A percentile compares a stretch with the other conserved stretches of the same genome.
These are phyloP conservation scores for Capronia americana DNA, from an alignment of 2,329 filamentous ascomycete species.

Conservation along the genomic window DNA sequence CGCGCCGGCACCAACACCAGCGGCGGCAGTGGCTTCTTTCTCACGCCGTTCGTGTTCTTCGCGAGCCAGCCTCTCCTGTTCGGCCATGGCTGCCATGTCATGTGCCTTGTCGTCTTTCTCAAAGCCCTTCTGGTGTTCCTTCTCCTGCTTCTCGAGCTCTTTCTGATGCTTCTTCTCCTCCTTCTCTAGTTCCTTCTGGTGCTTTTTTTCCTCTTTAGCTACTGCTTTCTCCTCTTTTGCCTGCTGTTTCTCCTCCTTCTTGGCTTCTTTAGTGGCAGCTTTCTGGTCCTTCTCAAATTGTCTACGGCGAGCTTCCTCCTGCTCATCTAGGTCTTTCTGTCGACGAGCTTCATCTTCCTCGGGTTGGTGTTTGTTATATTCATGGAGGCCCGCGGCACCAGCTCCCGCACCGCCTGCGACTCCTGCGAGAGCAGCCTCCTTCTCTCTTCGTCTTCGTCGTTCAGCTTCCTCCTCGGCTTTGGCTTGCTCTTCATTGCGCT, in stretches of 20 bases:
- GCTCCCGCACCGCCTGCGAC: constrained; percentile 27
- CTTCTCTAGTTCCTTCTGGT: constrained; percentile 25
- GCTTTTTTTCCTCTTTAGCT: constrained; percentile 29
- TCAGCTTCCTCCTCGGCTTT: constrained; percentile 5
- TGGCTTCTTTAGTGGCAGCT: constrained; percentile 30
- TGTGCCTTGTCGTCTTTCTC: constrained; percentile 22
- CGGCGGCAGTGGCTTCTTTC: constrained; percentile 28
- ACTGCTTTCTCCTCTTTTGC: constrained; percentile 33
- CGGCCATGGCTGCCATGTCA: constrained; percentile 16
- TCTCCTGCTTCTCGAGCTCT: constrained; percentile 29
- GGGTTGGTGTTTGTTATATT: constrained; percentile 27
- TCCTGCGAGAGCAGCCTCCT: constrained; percentile 25
- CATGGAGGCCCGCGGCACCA: constrained; percentile 33
- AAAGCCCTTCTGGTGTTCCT: constrained; percentile 18
- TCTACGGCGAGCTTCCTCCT: constrained; percentile 33
- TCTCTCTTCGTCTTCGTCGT: background rate
- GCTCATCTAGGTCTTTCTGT: constrained; percentile 35
- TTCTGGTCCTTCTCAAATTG: constrained; percentile 35
- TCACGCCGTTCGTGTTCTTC: constrained; percentile 22
- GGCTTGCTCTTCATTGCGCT: background rate
- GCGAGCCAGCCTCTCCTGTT: constrained; percentile 15
- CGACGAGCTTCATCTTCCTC: constrained; percentile 27
- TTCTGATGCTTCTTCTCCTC: constrained; percentile 19
- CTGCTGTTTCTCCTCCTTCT: constrained; percentile 33
- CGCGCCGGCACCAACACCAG: constrained; percentile 21